Evolutionary conservation across 345 rosid species (phyloP).

Genomic region (Eucalyptus rudis): DNA sequence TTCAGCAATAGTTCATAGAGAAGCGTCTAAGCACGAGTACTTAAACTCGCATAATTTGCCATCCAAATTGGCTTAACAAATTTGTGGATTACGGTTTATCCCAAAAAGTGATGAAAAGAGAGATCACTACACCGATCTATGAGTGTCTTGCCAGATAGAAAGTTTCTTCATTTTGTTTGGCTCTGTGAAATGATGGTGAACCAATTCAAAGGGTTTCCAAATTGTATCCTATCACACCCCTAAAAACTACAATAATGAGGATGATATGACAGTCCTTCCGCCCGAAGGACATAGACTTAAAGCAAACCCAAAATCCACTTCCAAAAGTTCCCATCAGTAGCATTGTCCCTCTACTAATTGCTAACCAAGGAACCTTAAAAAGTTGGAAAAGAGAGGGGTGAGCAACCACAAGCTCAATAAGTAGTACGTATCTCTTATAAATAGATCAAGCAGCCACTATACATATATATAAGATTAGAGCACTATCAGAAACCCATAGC

Average conservation of each 20-base stretch:
- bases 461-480: too few species aligned
- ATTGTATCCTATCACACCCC: not conserved
- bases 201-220: not conserved
- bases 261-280: too few species aligned
- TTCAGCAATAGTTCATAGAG: not conserved
- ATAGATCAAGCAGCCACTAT: too few species aligned
- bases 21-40: not conserved
- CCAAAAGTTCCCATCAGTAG: too few species aligned
- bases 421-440: too few species aligned
- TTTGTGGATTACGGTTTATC: not conserved
- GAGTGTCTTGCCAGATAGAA: not conserved
- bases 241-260: too few species aligned
- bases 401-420: too few species aligned
- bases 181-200: not conserved
- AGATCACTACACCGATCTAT: not conserved
- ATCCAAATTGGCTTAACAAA: not conserved
- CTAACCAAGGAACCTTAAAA: too few species aligned
- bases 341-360: too few species aligned
- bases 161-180: not conserved
- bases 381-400: too few species aligned
- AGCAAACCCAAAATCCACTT: too few species aligned
- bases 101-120: not conserved
- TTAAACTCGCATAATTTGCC: not conserved
- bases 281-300: rapidly evolving
- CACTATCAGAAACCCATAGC: too few species aligned